Base-by-base conservation (phyloP, 164 flowering plant genomes). In the Macadamia integrifolia region DNA sequence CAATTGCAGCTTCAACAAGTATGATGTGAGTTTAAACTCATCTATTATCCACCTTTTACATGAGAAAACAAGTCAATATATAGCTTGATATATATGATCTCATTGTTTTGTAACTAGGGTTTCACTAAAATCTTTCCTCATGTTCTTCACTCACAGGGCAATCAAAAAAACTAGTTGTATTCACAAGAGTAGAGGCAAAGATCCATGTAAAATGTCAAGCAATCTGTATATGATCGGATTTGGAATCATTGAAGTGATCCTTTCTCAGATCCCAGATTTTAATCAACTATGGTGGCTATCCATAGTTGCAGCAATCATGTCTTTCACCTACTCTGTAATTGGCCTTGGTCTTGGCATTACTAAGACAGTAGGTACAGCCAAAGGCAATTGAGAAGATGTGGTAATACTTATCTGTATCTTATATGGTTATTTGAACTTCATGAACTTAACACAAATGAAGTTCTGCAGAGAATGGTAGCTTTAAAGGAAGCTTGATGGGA, bases 211-310 rank as follows among this genome's bases (percentile, higher is more conserved):
- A 31, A 79, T 84, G 75, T 86, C 88, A n/a, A 84, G 91, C 81
- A 91, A 83, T 72, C 81, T 83, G n/a, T 91, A 83, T 69, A 87
- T 87, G 93, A 86, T 88, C 46, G 68, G 81, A 9, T 90, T 90
- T 76, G 96, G 96, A 6, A 74, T 86, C n/a, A 63, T 66, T 17
- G 86, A 90, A 68, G 72, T 90, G n/a, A 17, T 88, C 14, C 78
- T 90, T 69, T 90, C 96, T 35, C 96, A 90, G 69, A 88, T 90
- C 58, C 96, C 90, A 30, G 90, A 87, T 65, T 90, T 90, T 68
- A 85, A 85, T 84, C 88, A 84, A 71, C 79, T 90, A 0, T 90
- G 86, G 89, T 90, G 96, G 93, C 90, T 90, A 67, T 90, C 97
- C 6, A 84, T 86, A 56, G 86, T 86, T 35, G 97, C 97, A 31